Percentiles rank a stretch among this genome's conserved stretches.
Conservation (phyloP, 176 grass and related monocot species). For the Aegilops tauschii region DNA sequence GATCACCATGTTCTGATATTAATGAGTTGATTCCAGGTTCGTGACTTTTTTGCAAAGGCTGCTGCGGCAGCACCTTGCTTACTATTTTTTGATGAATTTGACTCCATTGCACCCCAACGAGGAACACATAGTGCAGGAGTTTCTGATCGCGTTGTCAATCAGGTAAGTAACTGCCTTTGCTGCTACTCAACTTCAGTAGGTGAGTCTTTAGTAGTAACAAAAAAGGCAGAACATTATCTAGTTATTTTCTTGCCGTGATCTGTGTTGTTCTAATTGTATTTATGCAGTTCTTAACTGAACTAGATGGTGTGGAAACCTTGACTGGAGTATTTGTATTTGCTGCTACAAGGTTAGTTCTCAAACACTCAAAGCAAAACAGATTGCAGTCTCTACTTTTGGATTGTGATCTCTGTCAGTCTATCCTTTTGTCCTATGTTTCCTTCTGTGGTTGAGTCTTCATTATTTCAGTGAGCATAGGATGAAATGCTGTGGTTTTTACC, state of each 20-base stretch:
- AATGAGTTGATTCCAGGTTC: slow-evolving; percentile 62
- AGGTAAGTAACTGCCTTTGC: slow-evolving; percentile 42
- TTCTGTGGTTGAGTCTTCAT: not conserved
- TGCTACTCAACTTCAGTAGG: not conserved
- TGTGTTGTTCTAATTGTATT: slow-evolving; percentile 24
- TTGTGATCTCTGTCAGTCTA: slow-evolving; percentile 16
- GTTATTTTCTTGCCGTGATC: not conserved
- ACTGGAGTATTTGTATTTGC: slow-evolving; percentile 98
- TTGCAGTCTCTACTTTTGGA: not conserved
- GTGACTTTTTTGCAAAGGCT: slow-evolving; percentile 91
- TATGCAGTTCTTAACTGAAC: slow-evolving; percentile 89
- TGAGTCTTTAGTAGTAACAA: not conserved
- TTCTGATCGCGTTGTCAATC: slow-evolving; percentile 98
- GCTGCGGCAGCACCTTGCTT: slow-evolving; percentile 81
- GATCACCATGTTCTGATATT: slow-evolving; percentile 33
- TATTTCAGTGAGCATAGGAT: slow-evolving; percentile 5
- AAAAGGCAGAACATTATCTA: not conserved
- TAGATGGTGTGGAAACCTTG: slow-evolving; percentile 93
- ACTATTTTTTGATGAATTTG: slow-evolving; percentile 97
- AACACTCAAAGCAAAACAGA: not conserved
- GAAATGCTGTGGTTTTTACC: not conserved
- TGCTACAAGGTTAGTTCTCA: slow-evolving; percentile 67
- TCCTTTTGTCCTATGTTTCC: not conserved
- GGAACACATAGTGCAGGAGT: slow-evolving; percentile 89
- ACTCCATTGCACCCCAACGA: slow-evolving; percentile 84